phyloP scores from a whole-genome alignment of 306 rosid genomes.

The Sophora flavescens region DNA sequence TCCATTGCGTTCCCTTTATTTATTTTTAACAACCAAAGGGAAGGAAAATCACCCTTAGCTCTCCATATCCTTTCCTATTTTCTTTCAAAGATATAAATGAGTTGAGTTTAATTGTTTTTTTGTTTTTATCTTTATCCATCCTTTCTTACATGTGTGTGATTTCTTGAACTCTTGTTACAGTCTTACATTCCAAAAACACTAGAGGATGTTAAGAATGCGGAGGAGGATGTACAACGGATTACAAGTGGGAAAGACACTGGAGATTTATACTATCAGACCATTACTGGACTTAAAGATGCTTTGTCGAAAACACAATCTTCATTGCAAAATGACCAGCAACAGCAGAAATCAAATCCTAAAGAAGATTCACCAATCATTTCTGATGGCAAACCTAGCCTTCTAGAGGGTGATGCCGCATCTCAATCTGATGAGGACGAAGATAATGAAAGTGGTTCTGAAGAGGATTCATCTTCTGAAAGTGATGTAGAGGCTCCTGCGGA shows the following conservation, averaged over 20 bases:
- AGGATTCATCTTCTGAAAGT: constrained; percentile 48
- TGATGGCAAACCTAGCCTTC: constrained; percentile 29
- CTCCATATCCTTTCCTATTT: not conserved
- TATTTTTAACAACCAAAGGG: not conserved
- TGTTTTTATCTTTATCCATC: not conserved
- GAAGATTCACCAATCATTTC: constrained; percentile 30
- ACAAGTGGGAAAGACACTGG: constrained; percentile 77
- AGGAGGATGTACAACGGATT: constrained; percentile 72
- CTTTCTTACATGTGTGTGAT: constrained; percentile 1
- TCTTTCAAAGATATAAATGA: not conserved
- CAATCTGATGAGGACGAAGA: constrained; percentile 52
- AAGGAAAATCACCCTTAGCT: not conserved
- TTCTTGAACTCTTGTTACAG: constrained; percentile 49
- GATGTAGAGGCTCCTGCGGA: constrained; percentile 60
- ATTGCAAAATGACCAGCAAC: constrained; percentile 39
- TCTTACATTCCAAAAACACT: constrained; percentile 83
- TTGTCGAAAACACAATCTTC: constrained; percentile 51
- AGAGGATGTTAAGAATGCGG: constrained; percentile 74
- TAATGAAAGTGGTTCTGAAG: constrained; percentile 59
- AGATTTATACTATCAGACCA: constrained; percentile 76
- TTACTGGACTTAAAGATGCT: constrained; percentile 79
- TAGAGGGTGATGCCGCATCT: constrained; percentile 43
- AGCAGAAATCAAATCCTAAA: constrained; percentile 22
- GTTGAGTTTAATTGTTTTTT: not conserved
- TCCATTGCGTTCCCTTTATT: not conserved